Evolutionary conservation across 345 rosid genomes (phyloP), one percentile per base, ranked within the genome.

Genomic region (Bruguiera parviflora): DNA sequence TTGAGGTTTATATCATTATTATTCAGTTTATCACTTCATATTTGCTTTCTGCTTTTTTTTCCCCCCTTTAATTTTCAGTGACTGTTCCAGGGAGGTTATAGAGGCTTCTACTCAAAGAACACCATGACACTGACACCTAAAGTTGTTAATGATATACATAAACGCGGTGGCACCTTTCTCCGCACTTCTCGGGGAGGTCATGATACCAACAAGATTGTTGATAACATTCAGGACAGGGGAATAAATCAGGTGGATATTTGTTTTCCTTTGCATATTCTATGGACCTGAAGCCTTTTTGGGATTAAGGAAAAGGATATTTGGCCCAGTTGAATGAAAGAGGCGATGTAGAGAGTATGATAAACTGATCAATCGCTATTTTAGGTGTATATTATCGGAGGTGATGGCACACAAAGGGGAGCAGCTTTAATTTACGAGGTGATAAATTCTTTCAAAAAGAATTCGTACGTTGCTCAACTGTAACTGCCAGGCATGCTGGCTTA

Each of bases 331-430:
- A 25, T 25, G 64, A 69, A 56, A 39, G 49, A 51, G 55, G 16
- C 11, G n/a, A 65, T 56, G n/a, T 7, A 61, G 67, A 53, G 58
- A 58, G 29, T 20, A 51, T 60, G 24, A 0, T 18, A 1, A 33
- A 57, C 53, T 47, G 46, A 61, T 6, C 6, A 61, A 47, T 66
- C 37, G 10, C 47, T 71, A 31, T 60, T 75, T 66, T 69, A 94
- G 97, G 97, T 94, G 58, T 94, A 94, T 79, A 88, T 94, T 55
- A 88, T 93, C 72, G 98, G 98, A 68, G 98, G 97, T 69, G 94
- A 91, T 77, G 98, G 97, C 61, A 93, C 98, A 3, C 98, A 89
- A 57, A 86, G 73, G 64, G 96, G 97, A 69, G 98, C 97, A 47
- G 91, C 87, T 77, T 81, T 71, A 43, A 89, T 93, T 73, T 89